These are phyloP conservation scores for Neonothopanus nambi DNA, from an alignment of 1,284 basidiomycete species.

Conservation along the genomic window DNA sequence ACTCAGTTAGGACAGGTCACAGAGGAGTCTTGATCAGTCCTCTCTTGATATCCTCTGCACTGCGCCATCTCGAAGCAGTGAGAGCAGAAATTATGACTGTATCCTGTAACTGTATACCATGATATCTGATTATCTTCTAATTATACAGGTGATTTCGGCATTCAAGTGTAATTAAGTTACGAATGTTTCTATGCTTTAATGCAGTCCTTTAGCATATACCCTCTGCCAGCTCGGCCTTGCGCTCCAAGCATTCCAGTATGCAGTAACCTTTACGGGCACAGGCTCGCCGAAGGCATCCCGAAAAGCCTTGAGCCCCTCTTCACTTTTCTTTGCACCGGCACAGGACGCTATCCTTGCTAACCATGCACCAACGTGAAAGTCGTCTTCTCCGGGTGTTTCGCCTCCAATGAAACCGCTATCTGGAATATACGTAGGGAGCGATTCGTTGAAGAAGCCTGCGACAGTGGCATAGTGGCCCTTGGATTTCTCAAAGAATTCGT, in stretches of 20 bases:
- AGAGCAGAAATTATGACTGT: too few relatives aligned
- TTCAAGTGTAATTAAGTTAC: too few relatives aligned
- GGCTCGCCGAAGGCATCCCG: constrained; percentile 41
- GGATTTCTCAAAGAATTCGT: constrained; percentile 42
- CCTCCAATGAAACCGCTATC: constrained; percentile 50
- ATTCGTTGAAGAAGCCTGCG: constrained; percentile 37
- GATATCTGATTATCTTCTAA: too few relatives aligned
- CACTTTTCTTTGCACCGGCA: constrained; percentile 33
- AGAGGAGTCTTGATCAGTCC: constrained; percentile 5
- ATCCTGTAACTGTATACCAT: too few relatives aligned
- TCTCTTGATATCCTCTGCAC: too few relatives aligned
- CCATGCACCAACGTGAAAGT: constrained; percentile 56
- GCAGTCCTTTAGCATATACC: constrained; percentile 49
- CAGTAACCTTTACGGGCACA: constrained; percentile 39
- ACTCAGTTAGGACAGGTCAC: constrained; percentile 36
- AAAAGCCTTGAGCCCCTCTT: constrained; percentile 37
- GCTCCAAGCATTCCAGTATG: constrained; percentile 52
- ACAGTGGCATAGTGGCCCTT: constrained; percentile 41
- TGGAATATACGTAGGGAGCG: constrained; percentile 43
- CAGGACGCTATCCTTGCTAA: constrained; percentile 45
- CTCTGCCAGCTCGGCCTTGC: constrained; percentile 58
- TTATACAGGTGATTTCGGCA: too few relatives aligned
- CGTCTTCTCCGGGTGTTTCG: constrained; percentile 48
- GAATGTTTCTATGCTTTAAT: constrained; percentile 30
- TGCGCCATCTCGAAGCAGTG: too few relatives aligned